Base-by-base conservation (phyloP, 208 protist species). In the Crithidia fasciculata region DNA sequence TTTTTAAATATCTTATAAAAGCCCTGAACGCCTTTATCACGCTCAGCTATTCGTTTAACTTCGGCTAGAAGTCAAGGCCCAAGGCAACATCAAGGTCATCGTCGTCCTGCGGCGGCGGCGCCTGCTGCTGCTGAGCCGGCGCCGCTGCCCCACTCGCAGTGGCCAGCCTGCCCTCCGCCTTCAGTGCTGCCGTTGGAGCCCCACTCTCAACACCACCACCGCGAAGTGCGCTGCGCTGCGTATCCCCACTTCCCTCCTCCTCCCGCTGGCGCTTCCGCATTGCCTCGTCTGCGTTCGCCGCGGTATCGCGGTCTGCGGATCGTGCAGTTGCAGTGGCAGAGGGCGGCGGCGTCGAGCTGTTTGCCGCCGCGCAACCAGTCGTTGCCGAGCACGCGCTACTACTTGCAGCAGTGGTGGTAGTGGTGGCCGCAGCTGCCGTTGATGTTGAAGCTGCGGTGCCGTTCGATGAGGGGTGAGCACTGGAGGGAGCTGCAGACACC, bases 71-170 rank as follows among this genome's bases (percentile, higher is more conserved):
- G 44, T 90, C 91, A 0, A 95, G 81, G 10, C 91, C 91, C 5
- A 95, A 80, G 0, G 88, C 87, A 68, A 90, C 80, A 55, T 93
- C 90, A 13, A 93, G 81, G 62, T 92, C 84, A 28, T 91, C 86
- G 16, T 82, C 75, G 44, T 78, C 79, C 13, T 84, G 28, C 28
- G 28, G 28, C 28, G 28, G 28, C 28, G 28, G 28, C 28, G 28
- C 28, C 28, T 28, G 28, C 28, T 28, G 28, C 28, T 28, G 28
- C 28, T 28, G 18, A 16, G 16, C 40, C 8, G 71, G 19, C 5
- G 40, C 15, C 5, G 12, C 62, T 9, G 28, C 47, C 16, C 54
- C 19, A 37, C 2, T 19, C 18, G 8, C 47, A 37, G 5, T 41
- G 28, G 8, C 19, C 13, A 19, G n/a, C 4, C n/a, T 69, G 3